phyloP scores from a whole-genome alignment of 805 yeast genomes.

The Lipomyces spencermartinsiae region DNA sequence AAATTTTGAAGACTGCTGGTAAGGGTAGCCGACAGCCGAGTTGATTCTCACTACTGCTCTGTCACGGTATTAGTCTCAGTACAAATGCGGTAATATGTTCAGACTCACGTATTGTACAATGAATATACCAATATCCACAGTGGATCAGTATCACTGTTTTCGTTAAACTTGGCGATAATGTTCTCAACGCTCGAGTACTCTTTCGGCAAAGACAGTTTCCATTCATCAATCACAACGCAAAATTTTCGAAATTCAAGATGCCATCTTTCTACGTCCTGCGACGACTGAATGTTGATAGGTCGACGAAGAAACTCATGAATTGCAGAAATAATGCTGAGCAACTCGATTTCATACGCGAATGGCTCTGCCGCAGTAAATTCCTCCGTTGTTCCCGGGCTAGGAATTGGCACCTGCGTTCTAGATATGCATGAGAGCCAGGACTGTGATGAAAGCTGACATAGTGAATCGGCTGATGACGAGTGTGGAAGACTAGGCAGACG shows the following conservation, averaged over 20 bases:
- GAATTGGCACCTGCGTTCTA: too few relatives aligned
- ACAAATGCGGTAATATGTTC: neutral
- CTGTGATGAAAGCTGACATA: neutral
- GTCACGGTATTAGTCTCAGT: neutral
- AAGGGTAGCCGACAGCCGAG: constrained; percentile 42
- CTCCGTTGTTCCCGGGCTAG: too few relatives aligned
- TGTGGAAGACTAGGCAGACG: constrained; percentile 28
- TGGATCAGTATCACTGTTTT: constrained; percentile 24
- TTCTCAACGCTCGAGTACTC: constrained; percentile 19
- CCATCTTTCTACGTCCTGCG: constrained; percentile 41
- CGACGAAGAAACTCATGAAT: constrained; percentile 41
- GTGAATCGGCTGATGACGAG: too few relatives aligned
- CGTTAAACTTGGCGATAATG: constrained; percentile 16
- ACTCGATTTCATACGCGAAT: constrained; percentile 39
- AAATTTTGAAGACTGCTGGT: constrained; percentile 38
- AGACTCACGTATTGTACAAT: constrained; percentile 37
- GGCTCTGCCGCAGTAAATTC: constrained; percentile 5
- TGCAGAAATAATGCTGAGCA: constrained; percentile 38
- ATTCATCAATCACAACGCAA: constrained; percentile 38
- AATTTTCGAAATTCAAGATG: constrained; percentile 39
- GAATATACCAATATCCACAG: constrained; percentile 38
- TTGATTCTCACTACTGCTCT: constrained; percentile 40
- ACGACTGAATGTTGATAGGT: constrained; percentile 40
- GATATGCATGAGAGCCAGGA: neutral
- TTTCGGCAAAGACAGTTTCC: constrained; percentile 37